phyloP scores from a whole-genome alignment of 2,329 filamentous ascomycete species.

The Colletotrichum sp. region DNA sequence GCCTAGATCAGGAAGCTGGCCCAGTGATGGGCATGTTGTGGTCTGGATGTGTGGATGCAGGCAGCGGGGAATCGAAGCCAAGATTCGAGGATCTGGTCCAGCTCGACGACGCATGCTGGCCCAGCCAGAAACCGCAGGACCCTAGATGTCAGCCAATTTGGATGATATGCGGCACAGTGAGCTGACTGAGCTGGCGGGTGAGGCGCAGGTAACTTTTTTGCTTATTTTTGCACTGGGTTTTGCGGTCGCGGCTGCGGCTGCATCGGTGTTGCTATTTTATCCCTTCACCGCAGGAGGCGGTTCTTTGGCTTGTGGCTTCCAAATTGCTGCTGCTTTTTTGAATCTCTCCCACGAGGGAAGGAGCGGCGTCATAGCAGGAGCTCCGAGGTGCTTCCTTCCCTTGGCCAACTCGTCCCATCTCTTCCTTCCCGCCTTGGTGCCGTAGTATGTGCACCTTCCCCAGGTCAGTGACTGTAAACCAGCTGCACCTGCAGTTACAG shows the following conservation, averaged over 20 bases:
- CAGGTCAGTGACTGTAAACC: neutral
- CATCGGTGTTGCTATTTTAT: neutral
- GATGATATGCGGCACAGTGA: neutral
- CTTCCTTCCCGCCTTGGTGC: neutral
- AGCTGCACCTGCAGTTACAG: neutral
- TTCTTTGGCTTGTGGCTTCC: neutral
- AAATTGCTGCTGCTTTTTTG: neutral
- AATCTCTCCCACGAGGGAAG: neutral
- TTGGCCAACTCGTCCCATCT: neutral
- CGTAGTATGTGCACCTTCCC: neutral
- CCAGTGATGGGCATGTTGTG: neutral
- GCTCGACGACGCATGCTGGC: neutral
- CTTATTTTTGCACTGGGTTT: neutral
- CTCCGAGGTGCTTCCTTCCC: neutral
- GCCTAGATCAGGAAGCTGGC: slow-evolving; percentile 6
- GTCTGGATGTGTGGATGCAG: neutral
- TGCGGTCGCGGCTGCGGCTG: neutral
- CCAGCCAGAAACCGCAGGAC: neutral
- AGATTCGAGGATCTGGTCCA: slow-evolving; percentile 4
- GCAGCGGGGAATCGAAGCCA: neutral
- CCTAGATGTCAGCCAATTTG: neutral
- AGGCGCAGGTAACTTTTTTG: neutral
- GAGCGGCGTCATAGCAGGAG: neutral
- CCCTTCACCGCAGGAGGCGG: neutral
- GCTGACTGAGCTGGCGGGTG: neutral